These are phyloP conservation scores for Calendula officinalis DNA, from an alignment of 129 eudicot genomes.

Conservation along the genomic window DNA sequence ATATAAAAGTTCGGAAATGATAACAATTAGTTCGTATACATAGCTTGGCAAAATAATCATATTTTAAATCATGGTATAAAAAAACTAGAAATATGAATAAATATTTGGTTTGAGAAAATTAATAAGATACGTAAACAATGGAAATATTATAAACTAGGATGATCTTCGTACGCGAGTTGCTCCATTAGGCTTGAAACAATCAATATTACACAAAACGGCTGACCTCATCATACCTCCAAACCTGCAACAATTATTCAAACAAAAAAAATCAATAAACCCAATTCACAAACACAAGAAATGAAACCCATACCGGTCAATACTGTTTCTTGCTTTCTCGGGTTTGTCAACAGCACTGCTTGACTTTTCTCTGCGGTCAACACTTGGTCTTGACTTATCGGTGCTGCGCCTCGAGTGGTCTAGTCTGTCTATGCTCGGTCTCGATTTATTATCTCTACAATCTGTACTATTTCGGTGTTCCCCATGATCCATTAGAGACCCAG, in stretches of 20 bases:
- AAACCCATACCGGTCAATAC: slow-evolving; percentile 81
- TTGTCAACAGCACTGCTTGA: slow-evolving; percentile 53
- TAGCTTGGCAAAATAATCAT: neutral
- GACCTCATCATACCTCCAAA: slow-evolving; percentile 91
- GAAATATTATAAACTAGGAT: neutral
- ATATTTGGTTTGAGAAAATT: slow-evolving; percentile 26
- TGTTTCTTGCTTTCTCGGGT: slow-evolving; percentile 72
- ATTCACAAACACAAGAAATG: neutral
- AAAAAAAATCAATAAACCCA: slow-evolving; percentile 26
- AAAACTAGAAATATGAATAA: slow-evolving; percentile 24
- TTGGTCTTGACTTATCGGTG: slow-evolving; percentile 54
- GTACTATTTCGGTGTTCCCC: slow-evolving; percentile 50
- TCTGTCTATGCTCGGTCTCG: slow-evolving; percentile 58
- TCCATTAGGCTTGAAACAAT: slow-evolving; percentile 82
- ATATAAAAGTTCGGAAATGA: too few species aligned
- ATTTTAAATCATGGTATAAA: slow-evolving; percentile 16
- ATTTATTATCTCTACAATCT: slow-evolving; percentile 52
- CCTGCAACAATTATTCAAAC: slow-evolving; percentile 49
- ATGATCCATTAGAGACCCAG: slow-evolving; percentile 35
- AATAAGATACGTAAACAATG: slow-evolving; percentile 24
- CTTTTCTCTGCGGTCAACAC: slow-evolving; percentile 61
- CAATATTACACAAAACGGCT: slow-evolving; percentile 83
- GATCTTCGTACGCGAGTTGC: slow-evolving; percentile 47
- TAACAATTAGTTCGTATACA: too few species aligned
- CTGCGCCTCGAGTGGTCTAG: slow-evolving; percentile 60